These are phyloP conservation scores for Fusarium setosum DNA, from an alignment of 2,329 filamentous ascomycete genomes.

Conservation along the genomic window DNA sequence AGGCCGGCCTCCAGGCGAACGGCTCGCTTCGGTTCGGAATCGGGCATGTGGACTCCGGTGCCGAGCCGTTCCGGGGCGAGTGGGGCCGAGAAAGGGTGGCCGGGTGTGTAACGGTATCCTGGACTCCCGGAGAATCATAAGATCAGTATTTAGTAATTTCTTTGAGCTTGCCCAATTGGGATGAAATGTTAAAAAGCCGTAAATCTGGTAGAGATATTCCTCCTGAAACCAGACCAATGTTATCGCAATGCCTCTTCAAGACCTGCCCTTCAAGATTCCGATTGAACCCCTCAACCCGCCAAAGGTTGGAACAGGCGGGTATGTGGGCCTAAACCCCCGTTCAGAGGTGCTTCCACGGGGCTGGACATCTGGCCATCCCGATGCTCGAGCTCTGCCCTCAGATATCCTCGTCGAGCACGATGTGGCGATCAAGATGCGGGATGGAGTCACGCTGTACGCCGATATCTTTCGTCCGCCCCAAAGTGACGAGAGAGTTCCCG, in stretches of 20 bases:
- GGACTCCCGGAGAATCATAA: no score
- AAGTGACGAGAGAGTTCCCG: background rate
- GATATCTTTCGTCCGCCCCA: conserved; percentile 11
- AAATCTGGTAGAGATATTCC: background rate
- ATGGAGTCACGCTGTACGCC: conserved; percentile 6
- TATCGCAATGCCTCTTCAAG: background rate
- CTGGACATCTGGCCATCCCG: background rate
- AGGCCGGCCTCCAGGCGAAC: no score
- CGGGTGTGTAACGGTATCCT: no score
- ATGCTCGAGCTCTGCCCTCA: background rate
- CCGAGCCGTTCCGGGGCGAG: background rate
- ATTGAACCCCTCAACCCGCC: background rate
- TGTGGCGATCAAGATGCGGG: conserved; percentile 2
- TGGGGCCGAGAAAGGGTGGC: background rate
- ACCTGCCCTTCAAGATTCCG: background rate
- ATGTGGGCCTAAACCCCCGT: background rate
- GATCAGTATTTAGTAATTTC: no score
- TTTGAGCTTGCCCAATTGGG: no score
- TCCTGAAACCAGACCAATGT: background rate
- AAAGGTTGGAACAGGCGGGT: background rate
- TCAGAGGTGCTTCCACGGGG: background rate
- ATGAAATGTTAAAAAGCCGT: background rate
- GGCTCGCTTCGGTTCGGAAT: background rate
- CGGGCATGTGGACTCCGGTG: background rate
- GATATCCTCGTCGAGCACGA: background rate